phyloP scores from a whole-genome alignment of 2,329 filamentous ascomycete genomes.

The Xylariaceae sp. region DNA sequence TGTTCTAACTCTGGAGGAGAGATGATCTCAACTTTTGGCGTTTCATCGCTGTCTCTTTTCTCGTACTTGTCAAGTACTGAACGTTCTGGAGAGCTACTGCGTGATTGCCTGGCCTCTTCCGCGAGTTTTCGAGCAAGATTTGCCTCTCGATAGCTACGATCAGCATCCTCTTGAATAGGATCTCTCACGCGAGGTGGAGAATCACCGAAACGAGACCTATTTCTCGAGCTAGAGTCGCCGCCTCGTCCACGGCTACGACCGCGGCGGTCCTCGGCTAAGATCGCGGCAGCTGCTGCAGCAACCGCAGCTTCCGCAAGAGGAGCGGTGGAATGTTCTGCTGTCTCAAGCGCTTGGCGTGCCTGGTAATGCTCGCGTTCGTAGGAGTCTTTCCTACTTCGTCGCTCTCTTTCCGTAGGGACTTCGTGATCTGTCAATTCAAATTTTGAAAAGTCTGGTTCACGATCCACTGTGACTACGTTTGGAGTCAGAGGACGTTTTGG shows the following conservation, averaged over 20 bases:
- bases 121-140: conserved; percentile 49
- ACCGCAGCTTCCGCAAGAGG: conserved; percentile 44
- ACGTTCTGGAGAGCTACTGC: conserved; percentile 44
- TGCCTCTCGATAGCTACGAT: conserved; percentile 54
- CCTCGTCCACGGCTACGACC: conserved; percentile 27
- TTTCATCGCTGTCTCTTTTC: conserved; percentile 32
- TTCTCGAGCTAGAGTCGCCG: conserved; percentile 28
- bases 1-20: conserved; percentile 48
- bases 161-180: conserved; percentile 51
- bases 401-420: conserved; percentile 20
- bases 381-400: conserved; percentile 46
- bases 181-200: conserved; percentile 32
- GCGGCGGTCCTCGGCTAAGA: conserved; percentile 33
- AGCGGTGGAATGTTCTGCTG: conserved; percentile 43
- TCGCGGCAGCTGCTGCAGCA: conserved; percentile 40
- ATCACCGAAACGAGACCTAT: conserved; percentile 28
- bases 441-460: conserved; percentile 45
- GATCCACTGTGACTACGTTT: conserved; percentile 48
- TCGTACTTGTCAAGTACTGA: conserved; percentile 54
- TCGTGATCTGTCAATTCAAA: conserved; percentile 21
- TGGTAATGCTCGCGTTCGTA: conserved; percentile 37
- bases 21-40: conserved; percentile 37
- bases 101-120: conserved; percentile 49
- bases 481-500: conserved; percentile 43
- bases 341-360: conserved; percentile 27